A percentile compares a stretch with the other conserved stretches of the same genome.
phyloP scores from a whole-genome alignment of 805 yeast genomes.

The Kluyveromyces wickerhamii region DNA sequence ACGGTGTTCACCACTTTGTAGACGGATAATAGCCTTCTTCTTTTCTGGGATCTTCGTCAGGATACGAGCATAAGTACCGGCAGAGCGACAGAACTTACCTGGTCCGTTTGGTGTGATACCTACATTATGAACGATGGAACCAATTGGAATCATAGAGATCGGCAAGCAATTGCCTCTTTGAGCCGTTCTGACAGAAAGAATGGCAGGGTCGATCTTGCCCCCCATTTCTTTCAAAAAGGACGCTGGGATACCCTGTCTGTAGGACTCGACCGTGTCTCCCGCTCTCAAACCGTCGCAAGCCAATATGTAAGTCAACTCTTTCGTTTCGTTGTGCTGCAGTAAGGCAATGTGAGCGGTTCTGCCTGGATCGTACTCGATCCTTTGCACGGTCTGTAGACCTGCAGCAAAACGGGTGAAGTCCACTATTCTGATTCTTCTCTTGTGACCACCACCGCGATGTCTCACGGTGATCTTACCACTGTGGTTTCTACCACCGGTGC shows the following conservation, averaged over 20 bases:
- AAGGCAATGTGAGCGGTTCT: slow-evolving; percentile 91
- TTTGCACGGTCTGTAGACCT: slow-evolving; percentile 71
- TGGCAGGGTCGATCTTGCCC: slow-evolving; percentile 86
- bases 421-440: slow-evolving; percentile 74
- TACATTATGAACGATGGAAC: slow-evolving; percentile 80
- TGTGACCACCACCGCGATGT: slow-evolving; percentile 96
- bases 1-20: slow-evolving; percentile 91
- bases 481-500: slow-evolving; percentile 82
- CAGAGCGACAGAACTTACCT: slow-evolving; percentile 86
- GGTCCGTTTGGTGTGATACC: slow-evolving; percentile 71
- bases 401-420: slow-evolving; percentile 61
- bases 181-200: slow-evolving; percentile 76
- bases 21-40: slow-evolving; percentile 65
- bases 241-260: slow-evolving; percentile 78
- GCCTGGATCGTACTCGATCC: slow-evolving; percentile 95
- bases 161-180: slow-evolving; percentile 95
- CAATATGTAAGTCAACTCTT: slow-evolving; percentile 65
- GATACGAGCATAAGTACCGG: slow-evolving; percentile 89
- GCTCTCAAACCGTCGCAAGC: slow-evolving; percentile 91
- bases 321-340: slow-evolving; percentile 54
- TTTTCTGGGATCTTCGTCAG: slow-evolving; percentile 68
- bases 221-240: slow-evolving; percentile 76
- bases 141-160: slow-evolving; percentile 86
- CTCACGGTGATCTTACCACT: slow-evolving; percentile 84
- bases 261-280: slow-evolving; percentile 86